Percentiles rank a stretch among this genome's conserved stretches.
phyloP scores from a whole-genome alignment of 176 grass and related monocot genomes.

The Typha latifolia region DNA sequence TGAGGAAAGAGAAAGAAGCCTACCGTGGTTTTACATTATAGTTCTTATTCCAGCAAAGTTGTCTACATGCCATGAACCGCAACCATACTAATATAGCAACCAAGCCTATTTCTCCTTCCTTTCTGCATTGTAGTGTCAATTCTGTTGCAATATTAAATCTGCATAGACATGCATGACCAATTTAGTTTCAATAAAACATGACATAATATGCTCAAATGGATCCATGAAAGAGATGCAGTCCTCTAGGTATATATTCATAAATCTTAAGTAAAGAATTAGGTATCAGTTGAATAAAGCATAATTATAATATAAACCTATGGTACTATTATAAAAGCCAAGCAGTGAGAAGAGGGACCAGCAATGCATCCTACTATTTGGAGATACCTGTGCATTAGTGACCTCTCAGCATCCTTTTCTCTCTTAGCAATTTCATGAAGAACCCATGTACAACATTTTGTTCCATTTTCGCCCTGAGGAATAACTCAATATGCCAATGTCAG shows the following conservation, averaged over 20 bases:
- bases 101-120: constrained; percentile 9
- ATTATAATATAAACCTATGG: background rate
- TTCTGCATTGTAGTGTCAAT: background rate
- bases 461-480: background rate
- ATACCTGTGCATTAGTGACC: constrained; percentile 19
- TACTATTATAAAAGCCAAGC: too few relatives aligned
- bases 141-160: constrained; percentile 18
- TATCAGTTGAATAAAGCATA: background rate
- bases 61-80: constrained; percentile 17
- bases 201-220: too few relatives aligned
- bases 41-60: constrained; percentile 18
- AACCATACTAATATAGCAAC: constrained; percentile 14
- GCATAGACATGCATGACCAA: background rate
- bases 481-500: too few relatives aligned
- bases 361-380: background rate
- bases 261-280: background rate
- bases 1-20: too few relatives aligned
- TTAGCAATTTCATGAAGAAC: constrained; percentile 14
- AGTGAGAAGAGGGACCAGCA: background rate
- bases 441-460: constrained; percentile 12
- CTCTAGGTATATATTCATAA: too few relatives aligned
- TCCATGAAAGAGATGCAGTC: too few relatives aligned
- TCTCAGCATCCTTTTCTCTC: constrained; percentile 18
- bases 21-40: constrained; percentile 23
- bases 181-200: background rate